These are phyloP conservation scores for Russula foetens DNA, from an alignment of 768 basidiomycete species.

Conservation along the genomic window DNA sequence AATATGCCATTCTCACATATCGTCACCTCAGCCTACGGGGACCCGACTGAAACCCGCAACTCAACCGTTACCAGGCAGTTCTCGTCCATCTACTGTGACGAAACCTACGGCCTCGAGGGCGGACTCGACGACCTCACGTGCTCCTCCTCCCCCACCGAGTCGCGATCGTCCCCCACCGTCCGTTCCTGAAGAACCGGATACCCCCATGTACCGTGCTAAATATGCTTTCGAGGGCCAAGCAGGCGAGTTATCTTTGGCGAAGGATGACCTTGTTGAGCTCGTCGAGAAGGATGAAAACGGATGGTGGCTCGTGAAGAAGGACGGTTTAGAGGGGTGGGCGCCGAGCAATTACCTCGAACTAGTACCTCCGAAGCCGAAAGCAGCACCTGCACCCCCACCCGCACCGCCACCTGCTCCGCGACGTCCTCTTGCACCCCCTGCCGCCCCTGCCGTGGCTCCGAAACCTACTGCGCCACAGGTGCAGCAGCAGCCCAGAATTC, in stretches of 20 bases:
- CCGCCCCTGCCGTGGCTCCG: constrained; percentile 17
- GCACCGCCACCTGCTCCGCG: constrained; percentile 31
- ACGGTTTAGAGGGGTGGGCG: constrained; percentile 83
- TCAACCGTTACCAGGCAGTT: constrained; percentile 55
- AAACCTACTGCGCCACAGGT: constrained; percentile 21
- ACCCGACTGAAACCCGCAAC: constrained; percentile 46
- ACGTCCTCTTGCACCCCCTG: constrained; percentile 36
- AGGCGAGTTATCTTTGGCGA: constrained; percentile 83
- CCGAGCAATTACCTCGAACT: constrained; percentile 90
- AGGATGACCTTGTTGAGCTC: constrained; percentile 89
- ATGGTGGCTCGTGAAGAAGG: constrained; percentile 95
- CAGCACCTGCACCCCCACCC: constrained; percentile 60
- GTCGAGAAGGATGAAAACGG: constrained; percentile 91
- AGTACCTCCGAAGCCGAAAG: constrained; percentile 55
- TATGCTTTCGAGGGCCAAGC: constrained; percentile 91
- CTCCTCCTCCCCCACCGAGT: constrained; percentile 36
- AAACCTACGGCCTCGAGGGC: constrained; percentile 29
- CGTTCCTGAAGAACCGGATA: constrained; percentile 48
- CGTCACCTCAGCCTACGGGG: constrained; percentile 19
- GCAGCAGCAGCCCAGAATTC: constrained; percentile 25
- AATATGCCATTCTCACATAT: not conserved
- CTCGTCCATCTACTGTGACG: constrained; percentile 32
- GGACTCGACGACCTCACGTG: constrained; percentile 35
- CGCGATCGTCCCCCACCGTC: constrained; percentile 45
- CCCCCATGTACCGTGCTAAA: constrained; percentile 76